These are phyloP conservation scores for Chlamydomonas eustigma DNA, from an alignment of 139 green algal genomes.

Conservation along the genomic window DNA sequence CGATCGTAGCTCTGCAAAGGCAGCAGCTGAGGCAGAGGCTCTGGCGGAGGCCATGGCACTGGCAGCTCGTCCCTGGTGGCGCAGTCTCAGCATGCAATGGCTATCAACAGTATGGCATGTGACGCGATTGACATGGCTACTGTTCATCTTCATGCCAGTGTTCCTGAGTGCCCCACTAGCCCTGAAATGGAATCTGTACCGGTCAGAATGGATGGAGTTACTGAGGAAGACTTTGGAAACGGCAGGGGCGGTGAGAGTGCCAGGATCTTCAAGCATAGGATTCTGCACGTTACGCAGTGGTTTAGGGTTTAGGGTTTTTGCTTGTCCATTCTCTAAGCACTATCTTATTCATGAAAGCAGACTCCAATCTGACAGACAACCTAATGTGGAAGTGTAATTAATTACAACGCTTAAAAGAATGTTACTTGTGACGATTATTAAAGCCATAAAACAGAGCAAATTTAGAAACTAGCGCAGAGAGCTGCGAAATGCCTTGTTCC, in stretches of 20 bases:
- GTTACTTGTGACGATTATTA: no score
- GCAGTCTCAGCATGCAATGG: constrained; percentile 12
- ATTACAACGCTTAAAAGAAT: no score
- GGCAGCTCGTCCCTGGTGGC: constrained; percentile 14
- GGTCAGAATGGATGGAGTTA: constrained; percentile 43
- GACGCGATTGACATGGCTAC: constrained; percentile 48
- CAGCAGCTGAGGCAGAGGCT: not conserved
- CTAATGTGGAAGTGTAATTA: no score
- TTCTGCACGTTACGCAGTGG: no score
- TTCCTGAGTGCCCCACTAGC: constrained; percentile 43
- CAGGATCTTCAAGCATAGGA: no score
- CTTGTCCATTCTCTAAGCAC: no score
- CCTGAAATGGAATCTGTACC: constrained; percentile 31
- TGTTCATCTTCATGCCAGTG: constrained; percentile 59
- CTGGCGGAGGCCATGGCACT: not conserved
- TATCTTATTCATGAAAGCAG: no score
- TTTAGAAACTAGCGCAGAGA: no score
- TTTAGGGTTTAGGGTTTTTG: no score
- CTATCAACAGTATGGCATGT: constrained; percentile 14
- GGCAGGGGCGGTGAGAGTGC: constrained; percentile 15
- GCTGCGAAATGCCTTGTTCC: no score
- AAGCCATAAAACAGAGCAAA: no score
- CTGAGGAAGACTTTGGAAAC: constrained; percentile 42
- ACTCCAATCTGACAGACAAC: no score
- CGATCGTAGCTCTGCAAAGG: not conserved